Evolutionary conservation across 1,284 basidiomycete genomes (phyloP), one percentile per base, ranked within the genome.

Genomic region (Amylostereum chailletii): DNA sequence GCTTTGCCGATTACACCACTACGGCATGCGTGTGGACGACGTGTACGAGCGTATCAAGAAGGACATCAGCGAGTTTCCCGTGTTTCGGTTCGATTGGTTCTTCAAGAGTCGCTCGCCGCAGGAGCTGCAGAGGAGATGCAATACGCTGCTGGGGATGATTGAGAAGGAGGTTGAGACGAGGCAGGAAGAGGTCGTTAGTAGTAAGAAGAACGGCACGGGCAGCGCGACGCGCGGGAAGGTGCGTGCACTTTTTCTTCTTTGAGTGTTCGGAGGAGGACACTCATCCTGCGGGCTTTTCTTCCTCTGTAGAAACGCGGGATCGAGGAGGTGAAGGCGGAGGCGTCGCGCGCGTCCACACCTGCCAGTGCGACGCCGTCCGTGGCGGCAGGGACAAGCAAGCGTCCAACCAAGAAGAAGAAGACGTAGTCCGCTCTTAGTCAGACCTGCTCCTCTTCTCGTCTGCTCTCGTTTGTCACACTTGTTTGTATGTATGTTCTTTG

Each of bases 1-100:
- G 30, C 77, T 99, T 31, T 94, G 92, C 62, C 83, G 94, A 33
- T 71, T 99, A 53, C 84, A 87, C 62, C 82, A 96, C 69, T 95
- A 99, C 63, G 94, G 94, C 9, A 84, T 99, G 71, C 83, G 86
- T 49, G 75, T 82, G 32, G 94, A 97, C 50, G 94, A 97, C 60
- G 88, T 93, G 37, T 98, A 94, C 63, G 95, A 99, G 62, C 72
- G 85, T 46, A 97, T 99, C 71, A 97, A 97, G 76, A 83, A 86
- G 67, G 95, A 99, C 68, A 92, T 99, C 52, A 86, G 86, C 38
- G 91, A 94, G 65, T 95, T 93, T 69, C 92, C 93, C 0, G 86
- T 94, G n/a, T 99, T 99, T 72, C 75, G 93, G 47, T 96, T 98
- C 60, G 94, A 98, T 64, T 98, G 94, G 94, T 99, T 98, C 74